These are phyloP conservation scores for Tetragonia tetragonoides DNA, from an alignment of 148 eudicot genomes.

Conservation along the genomic window DNA sequence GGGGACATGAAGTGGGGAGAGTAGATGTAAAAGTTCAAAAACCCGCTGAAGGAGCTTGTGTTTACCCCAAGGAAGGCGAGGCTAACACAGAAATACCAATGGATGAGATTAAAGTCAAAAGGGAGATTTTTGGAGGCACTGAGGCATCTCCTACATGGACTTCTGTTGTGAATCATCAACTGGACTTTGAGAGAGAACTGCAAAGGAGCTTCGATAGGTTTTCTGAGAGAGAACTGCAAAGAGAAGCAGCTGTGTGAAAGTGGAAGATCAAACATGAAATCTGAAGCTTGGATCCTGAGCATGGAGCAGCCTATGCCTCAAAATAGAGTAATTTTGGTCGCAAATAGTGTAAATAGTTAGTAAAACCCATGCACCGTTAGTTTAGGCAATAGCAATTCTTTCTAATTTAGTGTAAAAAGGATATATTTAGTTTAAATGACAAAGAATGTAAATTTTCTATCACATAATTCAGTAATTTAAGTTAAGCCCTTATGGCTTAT, in stretches of 20 bases:
- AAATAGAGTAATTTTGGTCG: no score
- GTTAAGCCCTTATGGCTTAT: no score
- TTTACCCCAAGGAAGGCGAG: neutral
- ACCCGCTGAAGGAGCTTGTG: neutral
- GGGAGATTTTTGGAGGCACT: no score
- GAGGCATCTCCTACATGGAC: neutral
- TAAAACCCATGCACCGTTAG: no score
- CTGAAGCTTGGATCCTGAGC: no score
- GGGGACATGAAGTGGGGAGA: constrained; percentile 39
- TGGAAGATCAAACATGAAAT: neutral
- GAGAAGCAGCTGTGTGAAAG: neutral
- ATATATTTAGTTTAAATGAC: neutral
- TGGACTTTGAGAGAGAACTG: neutral
- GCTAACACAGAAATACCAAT: neutral
- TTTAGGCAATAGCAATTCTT: neutral
- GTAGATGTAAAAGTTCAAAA: constrained; percentile 27
- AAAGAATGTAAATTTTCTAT: neutral
- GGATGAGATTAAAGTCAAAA: neutral
- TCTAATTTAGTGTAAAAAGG: neutral
- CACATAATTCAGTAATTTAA: no score
- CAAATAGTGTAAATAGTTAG: no score
- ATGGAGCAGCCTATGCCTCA: no score
- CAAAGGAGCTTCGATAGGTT: constrained; percentile 19
- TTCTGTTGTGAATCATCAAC: neutral
- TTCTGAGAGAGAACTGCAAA: neutral